Percentiles rank a stretch among this genome's conserved stretches.
Evolutionary conservation across 2,329 filamentous ascomycete species (phyloP).

Genomic region (Epichloe typhina): DNA sequence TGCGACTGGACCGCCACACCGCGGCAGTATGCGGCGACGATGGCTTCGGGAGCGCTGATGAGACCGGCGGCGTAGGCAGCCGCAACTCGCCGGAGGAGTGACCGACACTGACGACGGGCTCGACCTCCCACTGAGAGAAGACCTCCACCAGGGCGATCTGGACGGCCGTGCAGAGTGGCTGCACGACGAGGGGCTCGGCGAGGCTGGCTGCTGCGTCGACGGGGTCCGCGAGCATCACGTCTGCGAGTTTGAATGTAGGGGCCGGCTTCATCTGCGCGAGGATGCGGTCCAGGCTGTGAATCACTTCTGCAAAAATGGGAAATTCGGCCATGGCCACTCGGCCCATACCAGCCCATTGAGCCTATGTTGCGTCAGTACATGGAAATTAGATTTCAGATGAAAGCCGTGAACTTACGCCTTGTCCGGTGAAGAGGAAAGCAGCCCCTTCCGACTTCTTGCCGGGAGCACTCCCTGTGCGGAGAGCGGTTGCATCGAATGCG

Average conservation of each 20-base stretch:
- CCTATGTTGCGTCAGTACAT: neutral
- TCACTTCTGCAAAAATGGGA: neutral
- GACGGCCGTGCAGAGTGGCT: constrained; percentile 18
- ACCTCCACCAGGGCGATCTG: constrained; percentile 24
- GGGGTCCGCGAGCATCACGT: neutral
- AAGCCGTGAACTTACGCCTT: neutral
- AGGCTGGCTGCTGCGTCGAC: neutral
- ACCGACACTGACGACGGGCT: constrained; percentile 24
- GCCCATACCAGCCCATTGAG: constrained; percentile 11
- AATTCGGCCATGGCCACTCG: constrained; percentile 6
- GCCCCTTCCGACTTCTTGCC: neutral
- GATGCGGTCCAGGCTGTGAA: constrained; percentile 1
- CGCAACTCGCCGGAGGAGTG: constrained; percentile 20
- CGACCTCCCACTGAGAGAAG: constrained; percentile 17
- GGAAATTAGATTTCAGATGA: too few relatives aligned
- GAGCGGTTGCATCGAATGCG: neutral
- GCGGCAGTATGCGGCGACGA: constrained; percentile 9
- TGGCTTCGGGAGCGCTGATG: constrained; percentile 7
- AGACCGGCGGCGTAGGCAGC: constrained; percentile 15
- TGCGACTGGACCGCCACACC: constrained; percentile 5
- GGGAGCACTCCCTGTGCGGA: too few relatives aligned
- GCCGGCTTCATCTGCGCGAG: neutral
- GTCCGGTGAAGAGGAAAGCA: constrained; percentile 16
- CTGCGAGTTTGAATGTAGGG: neutral
- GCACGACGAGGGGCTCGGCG: constrained; percentile 11